Conservation (phyloP, 768 basidiomycete species). For the Naganishia randhawae region DNA sequence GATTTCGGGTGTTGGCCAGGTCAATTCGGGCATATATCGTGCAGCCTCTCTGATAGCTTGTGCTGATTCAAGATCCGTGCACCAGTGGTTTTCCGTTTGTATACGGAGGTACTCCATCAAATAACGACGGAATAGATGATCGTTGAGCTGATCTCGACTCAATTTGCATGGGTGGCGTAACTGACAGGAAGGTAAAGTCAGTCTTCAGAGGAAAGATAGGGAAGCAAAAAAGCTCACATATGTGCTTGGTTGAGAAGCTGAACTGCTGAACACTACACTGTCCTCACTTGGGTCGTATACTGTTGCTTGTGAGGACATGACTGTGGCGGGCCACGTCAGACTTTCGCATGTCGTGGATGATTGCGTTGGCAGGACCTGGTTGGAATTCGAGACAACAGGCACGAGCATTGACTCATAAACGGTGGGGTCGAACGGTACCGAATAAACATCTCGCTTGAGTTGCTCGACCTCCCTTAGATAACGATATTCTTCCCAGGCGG, state of each 20-base stretch:
- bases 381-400: not conserved
- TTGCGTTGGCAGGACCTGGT: not conserved
- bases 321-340: not conserved
- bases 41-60: constrained; percentile 9
- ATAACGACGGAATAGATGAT: constrained; percentile 19
- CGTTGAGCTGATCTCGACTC: constrained; percentile 21
- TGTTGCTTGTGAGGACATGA: not conserved
- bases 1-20: constrained; percentile 16
- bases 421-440: not conserved
- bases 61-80: constrained; percentile 17
- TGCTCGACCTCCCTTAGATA: constrained; percentile 2
- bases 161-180: constrained; percentile 25
- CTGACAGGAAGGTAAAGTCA: not conserved
- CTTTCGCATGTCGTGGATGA: not conserved
- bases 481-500: constrained; percentile 7
- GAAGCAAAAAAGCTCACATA: not conserved
- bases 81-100: constrained; percentile 20
- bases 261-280: not conserved
- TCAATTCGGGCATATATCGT: constrained; percentile 23
- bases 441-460: constrained; percentile 1
- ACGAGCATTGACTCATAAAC: constrained; percentile 6
- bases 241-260: not conserved
- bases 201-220: not conserved
- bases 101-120: constrained; percentile 18
- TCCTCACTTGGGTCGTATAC: not conserved